Evolutionary conservation across 2,329 filamentous ascomycete genomes (phyloP).

Genomic region (Pseudocercospora macadamiae): DNA sequence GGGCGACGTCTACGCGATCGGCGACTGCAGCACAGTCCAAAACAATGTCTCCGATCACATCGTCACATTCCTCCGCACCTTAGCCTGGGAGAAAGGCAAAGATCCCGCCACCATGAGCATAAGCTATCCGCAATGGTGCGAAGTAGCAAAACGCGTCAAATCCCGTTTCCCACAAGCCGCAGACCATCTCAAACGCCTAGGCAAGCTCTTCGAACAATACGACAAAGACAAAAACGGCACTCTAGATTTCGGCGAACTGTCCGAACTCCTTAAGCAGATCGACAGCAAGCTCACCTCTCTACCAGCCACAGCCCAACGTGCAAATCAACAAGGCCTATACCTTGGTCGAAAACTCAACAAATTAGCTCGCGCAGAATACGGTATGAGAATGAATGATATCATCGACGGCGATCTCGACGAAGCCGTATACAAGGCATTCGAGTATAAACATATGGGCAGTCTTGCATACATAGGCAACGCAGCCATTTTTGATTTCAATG

Average conservation of each 20-base stretch:
- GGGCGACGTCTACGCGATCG: slow-evolving; percentile 94
- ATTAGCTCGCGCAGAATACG: slow-evolving; percentile 75
- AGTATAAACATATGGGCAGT: slow-evolving; percentile 89
- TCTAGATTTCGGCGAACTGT: slow-evolving; percentile 89
- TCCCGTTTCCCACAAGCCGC: slow-evolving; percentile 89
- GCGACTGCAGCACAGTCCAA: slow-evolving; percentile 94
- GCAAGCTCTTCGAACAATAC: slow-evolving; percentile 88
- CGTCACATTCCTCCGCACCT: slow-evolving; percentile 81
- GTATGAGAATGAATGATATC: slow-evolving; percentile 77
- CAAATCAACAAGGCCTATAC: slow-evolving; percentile 93
- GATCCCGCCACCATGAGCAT: slow-evolving; percentile 88
- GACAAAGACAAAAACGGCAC: slow-evolving; percentile 93
- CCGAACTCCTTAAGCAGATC: slow-evolving; percentile 86
- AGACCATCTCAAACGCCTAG: slow-evolving; percentile 82
- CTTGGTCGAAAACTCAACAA: slow-evolving; percentile 93
- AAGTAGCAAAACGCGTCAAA: slow-evolving; percentile 79
- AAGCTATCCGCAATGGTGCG: slow-evolving; percentile 84
- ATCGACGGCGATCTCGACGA: slow-evolving; percentile 89
- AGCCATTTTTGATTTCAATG: slow-evolving; percentile 85
- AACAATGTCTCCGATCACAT: slow-evolving; percentile 96
- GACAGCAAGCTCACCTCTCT: slow-evolving; percentile 93
- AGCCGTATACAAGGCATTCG: slow-evolving; percentile 89
- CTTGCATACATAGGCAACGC: slow-evolving; percentile 96
- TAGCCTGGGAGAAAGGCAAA: slow-evolving; percentile 89
- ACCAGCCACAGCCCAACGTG: slow-evolving; percentile 92